Evolutionary conservation across 352 stramenopile genomes (phyloP).

Genomic region (Globisporangium alternatum): DNA sequence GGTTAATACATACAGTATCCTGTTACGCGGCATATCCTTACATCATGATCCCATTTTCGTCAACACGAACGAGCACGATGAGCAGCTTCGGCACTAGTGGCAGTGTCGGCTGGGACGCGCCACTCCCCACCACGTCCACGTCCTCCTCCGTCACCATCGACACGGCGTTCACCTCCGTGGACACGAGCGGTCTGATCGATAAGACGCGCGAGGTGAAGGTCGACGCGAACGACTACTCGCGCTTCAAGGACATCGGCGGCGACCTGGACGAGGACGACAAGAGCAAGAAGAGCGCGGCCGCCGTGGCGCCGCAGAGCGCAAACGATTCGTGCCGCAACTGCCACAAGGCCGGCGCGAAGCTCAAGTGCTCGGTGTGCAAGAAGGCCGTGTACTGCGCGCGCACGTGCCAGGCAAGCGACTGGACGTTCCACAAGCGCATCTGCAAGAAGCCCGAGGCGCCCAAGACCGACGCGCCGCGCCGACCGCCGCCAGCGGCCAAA

Average conservation of each 20-base stretch:
- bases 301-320: conserved; percentile 5
- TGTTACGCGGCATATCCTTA: no score
- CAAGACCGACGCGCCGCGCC: conserved; percentile 46
- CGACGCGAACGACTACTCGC: conserved; percentile 86
- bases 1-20: neutral
- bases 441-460: conserved; percentile 77
- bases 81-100: conserved; percentile 1
- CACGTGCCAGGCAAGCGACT: conserved; percentile 80
- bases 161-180: conserved; percentile 16
- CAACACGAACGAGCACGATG: neutral
- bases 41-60: neutral
- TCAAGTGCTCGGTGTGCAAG: conserved; percentile 88
- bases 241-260: conserved; percentile 75
- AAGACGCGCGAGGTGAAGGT: conserved; percentile 59
- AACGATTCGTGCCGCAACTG: conserved; percentile 70
- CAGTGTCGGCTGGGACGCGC: conserved; percentile 53
- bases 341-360: conserved; percentile 66
- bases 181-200: conserved; percentile 54
- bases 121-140: conserved; percentile 19
- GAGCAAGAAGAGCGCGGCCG: conserved; percentile 17
- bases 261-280: conserved; percentile 36
- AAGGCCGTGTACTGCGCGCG: conserved; percentile 81
- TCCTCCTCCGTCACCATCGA: neutral
- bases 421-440: conserved; percentile 85
- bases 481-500: conserved; percentile 13